Evolutionary conservation across 345 rosid genomes (phyloP), one percentile per base, ranked within the genome.

Genomic region (Heritiera littoralis): DNA sequence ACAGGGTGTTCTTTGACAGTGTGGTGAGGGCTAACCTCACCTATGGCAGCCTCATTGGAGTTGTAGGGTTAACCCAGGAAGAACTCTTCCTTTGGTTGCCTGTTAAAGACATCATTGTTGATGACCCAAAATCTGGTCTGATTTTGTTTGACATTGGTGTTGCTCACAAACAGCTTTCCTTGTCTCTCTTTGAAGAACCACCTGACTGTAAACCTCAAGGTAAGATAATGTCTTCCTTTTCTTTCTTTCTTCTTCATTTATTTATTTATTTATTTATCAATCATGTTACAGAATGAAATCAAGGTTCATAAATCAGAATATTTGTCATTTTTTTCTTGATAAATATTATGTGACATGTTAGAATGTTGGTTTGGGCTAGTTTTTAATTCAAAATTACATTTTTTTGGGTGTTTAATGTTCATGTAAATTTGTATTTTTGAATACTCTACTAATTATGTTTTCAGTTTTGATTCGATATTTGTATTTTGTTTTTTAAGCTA

Each of bases 51-150:
- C 90, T 96, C 55, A 65, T 78, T 5, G 97, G 95, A 18, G 93
- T 96, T 5, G 91, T 87, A 58, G 99, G 99, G 1, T 75, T 96
- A 68, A 76, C 89, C 4, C 97, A 93, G 38, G 89, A 89, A 81
- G 99, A 93, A 81, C 93, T 96, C 72, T 96, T 92, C 71, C 79
- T 96, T 4, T 96, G 99, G 99, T 82, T 96, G 1, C 93, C 93
- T 0, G 98, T 96, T 4, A 94, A 84, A 84, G 97, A 89, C 75
- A 94, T 96, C 79, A 86, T 83, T 58, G 98, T 96, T 8, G 84
- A 89, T 81, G 93, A 94, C 46, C 98, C 98, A 11, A 76, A 40
- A 11, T 91, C 97, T 23, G 98, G 99, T 6, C 88, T 96, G 55
- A 96, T 96, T n/a, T 72, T 89, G 54, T 89, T 96, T 56, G 99